phyloP scores from a whole-genome alignment of 176 grass and related monocot genomes.

The Hyparrhenia diplandra region DNA sequence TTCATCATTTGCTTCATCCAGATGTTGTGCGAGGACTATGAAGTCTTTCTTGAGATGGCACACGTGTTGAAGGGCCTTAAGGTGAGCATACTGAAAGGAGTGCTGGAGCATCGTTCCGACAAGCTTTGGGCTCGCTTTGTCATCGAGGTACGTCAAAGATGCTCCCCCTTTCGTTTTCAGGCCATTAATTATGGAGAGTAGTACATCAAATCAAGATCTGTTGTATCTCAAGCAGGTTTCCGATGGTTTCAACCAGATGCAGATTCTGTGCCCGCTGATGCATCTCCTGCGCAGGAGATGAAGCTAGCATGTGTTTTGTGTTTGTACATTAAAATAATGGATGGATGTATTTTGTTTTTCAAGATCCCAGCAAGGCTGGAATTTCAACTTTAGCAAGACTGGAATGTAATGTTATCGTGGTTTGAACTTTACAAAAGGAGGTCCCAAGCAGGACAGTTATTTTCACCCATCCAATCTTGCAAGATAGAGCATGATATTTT shows the following conservation, averaged over 20 bases:
- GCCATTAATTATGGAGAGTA: neutral
- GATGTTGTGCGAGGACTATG: constrained; percentile 56
- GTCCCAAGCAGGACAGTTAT: neutral
- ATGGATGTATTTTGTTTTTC: neutral
- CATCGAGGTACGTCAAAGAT: constrained; percentile 41
- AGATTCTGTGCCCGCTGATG: constrained; percentile 75
- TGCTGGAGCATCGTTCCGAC: constrained; percentile 46
- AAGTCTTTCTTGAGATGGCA: constrained; percentile 55
- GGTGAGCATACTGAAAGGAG: constrained; percentile 59
- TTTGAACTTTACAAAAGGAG: neutral
- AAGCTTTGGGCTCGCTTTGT: constrained; percentile 58
- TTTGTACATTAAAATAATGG: neutral
- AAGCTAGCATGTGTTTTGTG: neutral
- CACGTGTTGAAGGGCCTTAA: constrained; percentile 45
- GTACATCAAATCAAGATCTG: neutral
- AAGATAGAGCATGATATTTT: no score
- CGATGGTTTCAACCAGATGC: constrained; percentile 46
- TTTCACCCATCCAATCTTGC: neutral
- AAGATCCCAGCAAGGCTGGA: neutral
- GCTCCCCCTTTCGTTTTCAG: neutral
- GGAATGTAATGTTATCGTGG: neutral
- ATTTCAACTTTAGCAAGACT: neutral
- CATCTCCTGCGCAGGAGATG: constrained; percentile 52
- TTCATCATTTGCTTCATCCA: constrained; percentile 17
- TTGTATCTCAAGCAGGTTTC: constrained; percentile 30